Conservation (phyloP, 805 yeast genomes). For the Ogataea philodendri region DNA sequence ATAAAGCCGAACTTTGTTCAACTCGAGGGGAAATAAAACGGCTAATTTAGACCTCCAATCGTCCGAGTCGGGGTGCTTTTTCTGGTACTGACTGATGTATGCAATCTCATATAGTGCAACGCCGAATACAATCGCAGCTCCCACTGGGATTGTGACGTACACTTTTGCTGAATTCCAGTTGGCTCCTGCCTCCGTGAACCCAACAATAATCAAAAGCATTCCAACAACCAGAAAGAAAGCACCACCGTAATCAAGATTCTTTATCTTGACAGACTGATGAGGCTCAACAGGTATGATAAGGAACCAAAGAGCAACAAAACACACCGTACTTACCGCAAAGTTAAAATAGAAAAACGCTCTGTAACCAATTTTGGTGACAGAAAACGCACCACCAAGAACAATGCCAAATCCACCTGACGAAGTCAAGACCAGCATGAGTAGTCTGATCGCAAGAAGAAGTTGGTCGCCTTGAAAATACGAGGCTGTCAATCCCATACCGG, state of each 20-base stretch:
- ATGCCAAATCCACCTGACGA: constrained; percentile 39
- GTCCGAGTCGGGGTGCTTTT: not conserved
- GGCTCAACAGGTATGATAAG: constrained; percentile 31
- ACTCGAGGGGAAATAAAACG: constrained; percentile 24
- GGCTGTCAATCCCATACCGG: constrained; percentile 22
- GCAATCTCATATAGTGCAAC: constrained; percentile 34
- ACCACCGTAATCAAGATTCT: constrained; percentile 4
- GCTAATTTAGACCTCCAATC: constrained; percentile 21
- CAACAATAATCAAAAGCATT: constrained; percentile 39
- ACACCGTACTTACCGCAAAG: constrained; percentile 30
- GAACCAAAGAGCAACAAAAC: constrained; percentile 21
- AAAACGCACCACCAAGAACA: constrained; percentile 45
- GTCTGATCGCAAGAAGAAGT: constrained; percentile 16
- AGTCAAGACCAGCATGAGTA: constrained; percentile 23
- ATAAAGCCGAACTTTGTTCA: constrained; percentile 22
- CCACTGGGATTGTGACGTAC: constrained; percentile 42
- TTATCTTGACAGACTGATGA: constrained; percentile 20
- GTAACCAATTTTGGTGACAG: constrained; percentile 37
- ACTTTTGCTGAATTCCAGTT: constrained; percentile 41
- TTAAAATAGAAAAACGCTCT: constrained; percentile 38
- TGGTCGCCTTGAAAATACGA: constrained; percentile 23
- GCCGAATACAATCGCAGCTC: constrained; percentile 31
- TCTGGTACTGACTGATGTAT: constrained; percentile 18
- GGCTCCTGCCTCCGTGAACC: constrained; percentile 45
- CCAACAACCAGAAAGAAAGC: constrained; percentile 35